Base-by-base conservation (phyloP, 345 rosid species). In the Linum tenue region DNA sequence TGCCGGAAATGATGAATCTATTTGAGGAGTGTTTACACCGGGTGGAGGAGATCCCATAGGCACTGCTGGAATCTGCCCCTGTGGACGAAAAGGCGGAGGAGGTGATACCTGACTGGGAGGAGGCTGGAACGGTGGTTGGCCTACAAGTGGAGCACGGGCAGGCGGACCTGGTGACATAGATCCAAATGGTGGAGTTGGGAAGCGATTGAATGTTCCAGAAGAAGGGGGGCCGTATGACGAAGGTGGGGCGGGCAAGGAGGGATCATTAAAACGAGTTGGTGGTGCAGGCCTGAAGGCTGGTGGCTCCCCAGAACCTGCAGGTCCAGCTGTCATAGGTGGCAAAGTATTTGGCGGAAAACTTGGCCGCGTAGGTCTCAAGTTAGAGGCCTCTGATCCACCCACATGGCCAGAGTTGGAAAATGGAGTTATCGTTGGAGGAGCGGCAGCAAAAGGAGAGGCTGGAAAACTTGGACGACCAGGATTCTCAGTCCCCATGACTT, bases 401-500 rank as follows among this genome's bases (percentile, higher is more conserved):
- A 66, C 63, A 2, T 86, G 84, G 64, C 85, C 84, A 72, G 78
- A 75, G n/a, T 86, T 72, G 39, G 81, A 81, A 68, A 86, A 86
- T 4, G 86, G 90, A 36, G 81, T 71, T 40, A 70, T 75, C 6
- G 80, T 66, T 2, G 87, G 92, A 35, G 90, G 85, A 63, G 86
- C 75, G 68, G 88, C 70, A 42, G 90, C 80, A 70, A 85, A 87
- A 16, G 95, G 92, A 7, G 86, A 61, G 31, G 79, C 69, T 60
- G 86, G 86, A 70, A 81, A 79, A 70, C 69, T 81, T 5, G 90
- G 84, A 74, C 77, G 87, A 50, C 85, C 83, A 7, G 83, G 82
- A 64, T 89, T 85, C 65, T 89, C 88, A 60, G 84, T 79, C 69
- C 82, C 84, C 96, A 92, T 89, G 53, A 71, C 37, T 69, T 74